phyloP scores from a whole-genome alignment of 2,329 filamentous ascomycete genomes.

The Apiospora phragmitis region DNA sequence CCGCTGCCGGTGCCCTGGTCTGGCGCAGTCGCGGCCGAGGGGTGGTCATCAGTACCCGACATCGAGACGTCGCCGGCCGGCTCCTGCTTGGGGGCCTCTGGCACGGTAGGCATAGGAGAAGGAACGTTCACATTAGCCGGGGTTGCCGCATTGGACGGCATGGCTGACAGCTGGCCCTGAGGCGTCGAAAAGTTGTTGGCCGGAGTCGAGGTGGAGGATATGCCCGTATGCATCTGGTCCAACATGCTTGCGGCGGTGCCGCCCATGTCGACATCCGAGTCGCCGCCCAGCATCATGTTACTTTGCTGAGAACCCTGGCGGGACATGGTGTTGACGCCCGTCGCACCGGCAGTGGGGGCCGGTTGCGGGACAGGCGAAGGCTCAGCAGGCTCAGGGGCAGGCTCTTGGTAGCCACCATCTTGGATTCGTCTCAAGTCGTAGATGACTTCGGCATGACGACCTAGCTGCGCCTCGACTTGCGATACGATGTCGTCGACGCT shows the following conservation, averaged over 20 bases:
- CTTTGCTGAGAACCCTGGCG: constrained; percentile 55
- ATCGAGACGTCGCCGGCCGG: constrained; percentile 53
- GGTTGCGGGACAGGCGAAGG: constrained; percentile 18
- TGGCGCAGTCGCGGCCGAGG: constrained; percentile 41
- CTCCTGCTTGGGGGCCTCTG: constrained; percentile 21
- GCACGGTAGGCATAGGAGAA: constrained; percentile 42
- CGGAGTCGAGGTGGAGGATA: constrained; percentile 61
- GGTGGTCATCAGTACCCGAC: constrained; percentile 51
- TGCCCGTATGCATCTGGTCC: constrained; percentile 67
- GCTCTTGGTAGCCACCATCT: constrained; percentile 74
- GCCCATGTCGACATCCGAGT: constrained; percentile 62
- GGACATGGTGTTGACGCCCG: constrained; percentile 41
- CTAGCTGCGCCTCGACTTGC: constrained; percentile 71
- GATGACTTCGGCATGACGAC: constrained; percentile 64
- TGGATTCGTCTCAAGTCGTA: constrained; percentile 70
- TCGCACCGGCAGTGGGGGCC: constrained; percentile 20
- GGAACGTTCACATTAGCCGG: constrained; percentile 49
- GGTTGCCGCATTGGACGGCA: constrained; percentile 58
- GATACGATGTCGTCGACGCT: constrained; percentile 72
- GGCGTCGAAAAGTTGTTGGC: constrained; percentile 61
- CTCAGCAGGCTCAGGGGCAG: constrained; percentile 45
- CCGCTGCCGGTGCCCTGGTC: constrained; percentile 54
- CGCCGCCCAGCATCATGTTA: constrained; percentile 60
- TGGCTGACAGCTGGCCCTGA: constrained; percentile 57
- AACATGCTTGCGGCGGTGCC: constrained; percentile 64